A percentile compares a stretch with the other conserved stretches of the same genome.
Conservation (phyloP, 768 basidiomycete genomes). For the Calocybe indica region DNA sequence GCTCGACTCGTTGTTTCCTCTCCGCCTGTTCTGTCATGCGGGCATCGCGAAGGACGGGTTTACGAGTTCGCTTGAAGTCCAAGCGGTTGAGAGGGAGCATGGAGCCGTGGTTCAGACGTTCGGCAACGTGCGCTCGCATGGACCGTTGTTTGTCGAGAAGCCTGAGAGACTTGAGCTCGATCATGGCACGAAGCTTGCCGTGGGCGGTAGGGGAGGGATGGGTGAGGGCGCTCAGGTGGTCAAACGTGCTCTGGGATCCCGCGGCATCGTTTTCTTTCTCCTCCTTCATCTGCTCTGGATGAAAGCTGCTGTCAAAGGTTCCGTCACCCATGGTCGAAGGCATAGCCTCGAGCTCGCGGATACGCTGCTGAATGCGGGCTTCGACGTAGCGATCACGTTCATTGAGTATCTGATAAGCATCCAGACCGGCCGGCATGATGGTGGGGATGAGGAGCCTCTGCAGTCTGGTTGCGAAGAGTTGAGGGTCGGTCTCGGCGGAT, state of each 20-base stretch:
- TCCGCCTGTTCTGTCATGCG: slow-evolving; percentile 86
- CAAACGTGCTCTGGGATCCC: slow-evolving; percentile 19
- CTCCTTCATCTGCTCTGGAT: slow-evolving; percentile 32
- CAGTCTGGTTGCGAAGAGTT: slow-evolving; percentile 62
- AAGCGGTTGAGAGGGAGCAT: slow-evolving; percentile 87
- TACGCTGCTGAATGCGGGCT: slow-evolving; percentile 81
- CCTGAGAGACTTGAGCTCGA: slow-evolving; percentile 87
- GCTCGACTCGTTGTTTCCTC: slow-evolving; percentile 84
- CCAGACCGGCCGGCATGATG: slow-evolving; percentile 86
- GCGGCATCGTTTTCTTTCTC: slow-evolving; percentile 38
- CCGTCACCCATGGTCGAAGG: slow-evolving; percentile 80
- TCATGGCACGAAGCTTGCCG: slow-evolving; percentile 83
- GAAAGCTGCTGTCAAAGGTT: slow-evolving; percentile 44
- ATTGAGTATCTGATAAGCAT: slow-evolving; percentile 85
- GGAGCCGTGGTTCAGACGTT: slow-evolving; percentile 82
- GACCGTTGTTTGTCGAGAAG: slow-evolving; percentile 89
- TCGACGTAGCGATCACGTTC: slow-evolving; percentile 92
- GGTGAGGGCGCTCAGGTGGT: slow-evolving; percentile 27
- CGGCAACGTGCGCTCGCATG: slow-evolving; percentile 79
- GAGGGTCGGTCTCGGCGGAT: slow-evolving; percentile 50
- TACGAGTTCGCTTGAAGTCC: slow-evolving; percentile 84
- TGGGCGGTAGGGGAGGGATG: slow-evolving; percentile 62
- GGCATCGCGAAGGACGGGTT: slow-evolving; percentile 84
- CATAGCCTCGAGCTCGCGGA: slow-evolving; percentile 77
- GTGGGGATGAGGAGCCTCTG: slow-evolving; percentile 84